Base-by-base conservation (phyloP, 2,329 filamentous ascomycete genomes). In the Phoma herbarum region DNA sequence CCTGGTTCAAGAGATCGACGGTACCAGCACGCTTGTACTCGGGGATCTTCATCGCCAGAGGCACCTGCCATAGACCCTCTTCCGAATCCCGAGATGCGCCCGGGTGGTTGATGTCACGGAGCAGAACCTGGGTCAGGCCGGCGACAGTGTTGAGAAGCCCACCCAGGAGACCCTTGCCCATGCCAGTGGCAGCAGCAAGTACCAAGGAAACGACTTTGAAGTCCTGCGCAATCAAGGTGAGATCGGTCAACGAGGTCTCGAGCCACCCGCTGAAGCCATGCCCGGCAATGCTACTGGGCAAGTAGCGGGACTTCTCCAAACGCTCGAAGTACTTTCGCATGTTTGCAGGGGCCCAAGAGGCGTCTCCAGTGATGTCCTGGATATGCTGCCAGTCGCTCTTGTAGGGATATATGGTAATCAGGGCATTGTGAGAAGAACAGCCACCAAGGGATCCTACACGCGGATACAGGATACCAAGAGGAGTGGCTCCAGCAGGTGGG, bases 201-300 rank as follows among this genome's bases (percentile, higher is more conserved):
- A 85, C 73, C 37, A 86, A 65, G 23, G 81, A 83, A 14, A 86
- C 67, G 4, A 88, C 76, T 66, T 86, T 83, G 2, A 79, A 74
- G 61, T 88, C 85, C 23, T 80, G 71, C 2, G 83, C 71, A 2
- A 84, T 80, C 26, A 87, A 75, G 11, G 72, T 78, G 31, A 87
- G 68, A 11, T 83, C 79, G 0, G 84, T 82, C 6, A 81, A 66
- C 57, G 81, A 80, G 0, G 82, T 85, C 46, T 75, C 73, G 16
- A 87, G 78, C 85, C 85, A 88, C 23, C 86, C 86, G 28, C 78
- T 67, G 62, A 79, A 84, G 12, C 86, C 86, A 65, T 88, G 86
- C 9, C 85, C 85, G n/a, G 26, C 49, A 49, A 69, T 59, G 41
- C 57, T 76, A 61, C 52, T 79, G 53, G 67, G 79, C 0, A 85